phyloP scores from a whole-genome alignment of 2,329 filamentous ascomycete species.

The Calonectria pteridis region DNA sequence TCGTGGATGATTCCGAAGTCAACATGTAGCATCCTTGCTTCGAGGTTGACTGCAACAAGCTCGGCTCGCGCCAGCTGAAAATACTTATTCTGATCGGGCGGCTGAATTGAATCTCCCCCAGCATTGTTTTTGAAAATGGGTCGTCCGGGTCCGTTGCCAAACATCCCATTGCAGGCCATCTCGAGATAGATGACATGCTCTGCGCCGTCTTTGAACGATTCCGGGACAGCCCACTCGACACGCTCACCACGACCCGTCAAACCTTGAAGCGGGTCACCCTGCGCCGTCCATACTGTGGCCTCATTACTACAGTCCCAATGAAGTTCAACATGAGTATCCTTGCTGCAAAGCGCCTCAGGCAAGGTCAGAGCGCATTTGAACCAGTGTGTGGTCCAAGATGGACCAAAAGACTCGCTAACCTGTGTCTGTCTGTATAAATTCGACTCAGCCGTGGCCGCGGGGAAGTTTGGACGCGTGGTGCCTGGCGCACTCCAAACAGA shows the following conservation, averaged over 20 bases:
- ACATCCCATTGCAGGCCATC: slow-evolving; percentile 99
- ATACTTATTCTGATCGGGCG: slow-evolving; percentile 84
- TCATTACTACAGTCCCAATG: slow-evolving; percentile 97
- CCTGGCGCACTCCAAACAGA: slow-evolving; percentile 1
- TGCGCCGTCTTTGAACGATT: slow-evolving; percentile 84
- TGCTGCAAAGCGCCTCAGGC: neutral
- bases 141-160: slow-evolving; percentile 86
- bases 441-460: neutral
- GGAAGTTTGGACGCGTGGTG: neutral
- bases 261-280: slow-evolving; percentile 91
- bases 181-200: slow-evolving; percentile 94
- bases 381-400: slow-evolving; percentile 1
- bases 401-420: neutral
- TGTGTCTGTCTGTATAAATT: slow-evolving; percentile 18
- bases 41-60: slow-evolving; percentile 89
- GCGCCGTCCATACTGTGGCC: slow-evolving; percentile 89
- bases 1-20: slow-evolving; percentile 98
- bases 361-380: neutral
- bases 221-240: slow-evolving; percentile 89
- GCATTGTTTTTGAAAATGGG: slow-evolving; percentile 29
- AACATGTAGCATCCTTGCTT: slow-evolving; percentile 85
- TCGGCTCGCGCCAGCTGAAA: slow-evolving; percentile 82
- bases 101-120: slow-evolving; percentile 56
- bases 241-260: slow-evolving; percentile 93
- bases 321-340: slow-evolving; percentile 71